Percentiles rank a stretch among this genome's conserved stretches.
Evolutionary conservation across 345 rosid species (phyloP).

Genomic region (Citrus reticulata): DNA sequence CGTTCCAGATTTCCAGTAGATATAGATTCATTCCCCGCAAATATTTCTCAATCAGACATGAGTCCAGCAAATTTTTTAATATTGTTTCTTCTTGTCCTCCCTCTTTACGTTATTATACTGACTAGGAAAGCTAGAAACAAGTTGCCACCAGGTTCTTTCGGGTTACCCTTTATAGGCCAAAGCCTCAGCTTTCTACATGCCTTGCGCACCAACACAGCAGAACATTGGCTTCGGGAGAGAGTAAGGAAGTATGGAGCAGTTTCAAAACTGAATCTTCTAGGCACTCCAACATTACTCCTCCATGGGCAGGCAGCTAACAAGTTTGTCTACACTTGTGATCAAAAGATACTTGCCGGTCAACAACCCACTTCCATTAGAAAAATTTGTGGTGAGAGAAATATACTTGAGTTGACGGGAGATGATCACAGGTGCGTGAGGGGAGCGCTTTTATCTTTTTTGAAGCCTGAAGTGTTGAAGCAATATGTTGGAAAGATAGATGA

Average conservation of each 20-base stretch:
- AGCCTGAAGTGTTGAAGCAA: too few relatives aligned
- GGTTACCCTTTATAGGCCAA: conserved; percentile 37
- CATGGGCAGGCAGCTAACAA: conserved; percentile 30
- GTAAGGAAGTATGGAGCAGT: conserved; percentile 34
- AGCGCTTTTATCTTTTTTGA: too few relatives aligned
- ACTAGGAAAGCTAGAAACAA: conserved; percentile 7
- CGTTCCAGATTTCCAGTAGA: too few relatives aligned
- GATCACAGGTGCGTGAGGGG: too few relatives aligned
- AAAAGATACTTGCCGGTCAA: too few relatives aligned
- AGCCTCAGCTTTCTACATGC: conserved; percentile 29
- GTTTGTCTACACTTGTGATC: too few relatives aligned
- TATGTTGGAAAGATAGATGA: too few relatives aligned
- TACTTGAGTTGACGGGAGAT: too few relatives aligned
- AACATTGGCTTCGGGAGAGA: conserved; percentile 31
- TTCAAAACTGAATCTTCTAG: conserved; percentile 26
- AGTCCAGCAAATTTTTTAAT: not conserved
- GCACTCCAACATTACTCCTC: conserved; percentile 23
- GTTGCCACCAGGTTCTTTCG: conserved; percentile 40
- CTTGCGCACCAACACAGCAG: not conserved
- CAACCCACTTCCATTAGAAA: too few relatives aligned
- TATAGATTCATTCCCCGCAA: too few relatives aligned
- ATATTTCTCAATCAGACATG: not conserved
- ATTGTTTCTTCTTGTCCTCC: conserved; percentile 16
- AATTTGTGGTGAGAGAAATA: too few relatives aligned
- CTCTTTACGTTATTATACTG: conserved; percentile 14